These are phyloP conservation scores for Themeda triandra DNA, from an alignment of 176 grass and related monocot genomes.

Conservation along the genomic window DNA sequence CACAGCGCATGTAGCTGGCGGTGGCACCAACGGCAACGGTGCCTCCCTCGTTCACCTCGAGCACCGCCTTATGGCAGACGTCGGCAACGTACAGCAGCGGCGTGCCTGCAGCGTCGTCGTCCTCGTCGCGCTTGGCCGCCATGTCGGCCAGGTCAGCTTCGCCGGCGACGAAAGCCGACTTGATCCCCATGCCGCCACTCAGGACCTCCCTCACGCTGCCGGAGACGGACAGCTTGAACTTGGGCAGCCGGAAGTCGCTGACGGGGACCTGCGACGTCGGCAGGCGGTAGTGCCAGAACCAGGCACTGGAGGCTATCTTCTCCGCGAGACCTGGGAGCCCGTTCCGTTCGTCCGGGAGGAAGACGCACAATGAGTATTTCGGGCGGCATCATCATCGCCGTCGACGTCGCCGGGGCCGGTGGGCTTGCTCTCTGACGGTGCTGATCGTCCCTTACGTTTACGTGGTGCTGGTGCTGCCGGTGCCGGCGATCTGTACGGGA, in stretches of 20 bases:
- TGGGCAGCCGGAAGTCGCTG: not conserved
- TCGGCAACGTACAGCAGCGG: no score
- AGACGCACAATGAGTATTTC: conserved; percentile 27
- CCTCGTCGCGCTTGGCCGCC: not conserved
- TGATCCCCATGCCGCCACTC: conserved; percentile 1
- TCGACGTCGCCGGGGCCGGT: no score
- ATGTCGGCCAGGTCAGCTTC: conserved; percentile 1
- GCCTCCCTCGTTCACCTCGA: not conserved
- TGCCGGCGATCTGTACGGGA: no score
- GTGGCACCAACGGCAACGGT: no score
- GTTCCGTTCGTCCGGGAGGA: conserved; percentile 32
- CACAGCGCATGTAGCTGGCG: not conserved
- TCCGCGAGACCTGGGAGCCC: not conserved
- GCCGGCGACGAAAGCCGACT: not conserved
- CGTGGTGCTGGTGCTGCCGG: not conserved
- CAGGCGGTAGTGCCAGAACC: conserved; percentile 16
- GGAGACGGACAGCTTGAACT: not conserved
- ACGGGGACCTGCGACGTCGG: not conserved
- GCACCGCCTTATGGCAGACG: no score
- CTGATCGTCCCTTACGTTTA: not conserved
- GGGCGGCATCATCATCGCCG: not conserved
- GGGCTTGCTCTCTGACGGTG: not conserved
- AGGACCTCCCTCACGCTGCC: not conserved
- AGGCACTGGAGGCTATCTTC: not conserved
- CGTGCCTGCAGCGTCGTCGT: no score